Evolutionary conservation across 805 yeast species (phyloP).

Genomic region (Candida rishiriensis): DNA sequence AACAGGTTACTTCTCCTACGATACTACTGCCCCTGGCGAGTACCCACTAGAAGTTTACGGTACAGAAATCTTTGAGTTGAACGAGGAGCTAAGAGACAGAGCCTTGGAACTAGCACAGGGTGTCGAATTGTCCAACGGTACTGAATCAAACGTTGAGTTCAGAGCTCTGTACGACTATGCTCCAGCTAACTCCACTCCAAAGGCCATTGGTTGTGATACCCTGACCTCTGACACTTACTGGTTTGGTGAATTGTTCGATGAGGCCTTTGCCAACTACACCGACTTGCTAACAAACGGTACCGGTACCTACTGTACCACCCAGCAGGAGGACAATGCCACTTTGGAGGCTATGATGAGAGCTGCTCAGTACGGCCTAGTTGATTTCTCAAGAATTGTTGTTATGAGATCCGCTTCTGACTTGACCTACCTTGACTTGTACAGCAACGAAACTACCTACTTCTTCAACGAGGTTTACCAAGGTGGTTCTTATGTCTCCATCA

Average conservation of each 20-base stretch:
- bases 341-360: slow-evolving; percentile 56
- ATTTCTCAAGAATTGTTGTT: slow-evolving; percentile 51
- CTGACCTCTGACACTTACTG: slow-evolving; percentile 59
- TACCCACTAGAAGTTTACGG: slow-evolving; percentile 57
- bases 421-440: slow-evolving; percentile 35
- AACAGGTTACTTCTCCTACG: slow-evolving; percentile 55
- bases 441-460: slow-evolving; percentile 42
- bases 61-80: slow-evolving; percentile 61
- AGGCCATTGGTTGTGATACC: slow-evolving; percentile 50
- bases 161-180: slow-evolving; percentile 44
- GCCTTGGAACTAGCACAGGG: slow-evolving; percentile 48
- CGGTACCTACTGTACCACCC: slow-evolving; percentile 55
- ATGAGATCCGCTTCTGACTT: slow-evolving; percentile 62
- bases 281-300: slow-evolving; percentile 52
- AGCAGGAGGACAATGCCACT: slow-evolving; percentile 66
- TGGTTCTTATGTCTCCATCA: slow-evolving; percentile 44
- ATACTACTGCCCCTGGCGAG: slow-evolving; percentile 42
- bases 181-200: slow-evolving; percentile 48
- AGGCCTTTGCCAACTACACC: slow-evolving; percentile 46
- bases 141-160: slow-evolving; percentile 38
- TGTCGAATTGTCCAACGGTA: slow-evolving; percentile 43
- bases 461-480: slow-evolving; percentile 48
- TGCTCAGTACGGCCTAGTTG: slow-evolving; percentile 50
- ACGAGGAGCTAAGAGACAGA: slow-evolving; percentile 53
- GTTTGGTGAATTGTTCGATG: slow-evolving; percentile 48